Percentiles rank a stretch among this genome's conserved stretches.
These are phyloP conservation scores for Leishmania turanica DNA, from an alignment of 208 protist genomes.

Conservation along the genomic window DNA sequence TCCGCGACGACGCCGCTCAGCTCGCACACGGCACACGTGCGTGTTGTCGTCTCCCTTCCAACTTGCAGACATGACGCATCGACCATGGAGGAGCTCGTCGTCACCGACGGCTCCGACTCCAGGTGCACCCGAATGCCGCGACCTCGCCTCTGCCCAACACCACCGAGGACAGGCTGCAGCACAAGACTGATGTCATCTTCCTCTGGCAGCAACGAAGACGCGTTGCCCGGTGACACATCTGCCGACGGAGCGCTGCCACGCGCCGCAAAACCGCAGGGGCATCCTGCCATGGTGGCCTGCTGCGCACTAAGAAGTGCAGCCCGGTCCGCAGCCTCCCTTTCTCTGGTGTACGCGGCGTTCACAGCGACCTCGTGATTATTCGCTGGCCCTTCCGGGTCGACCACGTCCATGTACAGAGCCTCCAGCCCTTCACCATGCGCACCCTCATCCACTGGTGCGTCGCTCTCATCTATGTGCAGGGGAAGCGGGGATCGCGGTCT, in stretches of 20 bases:
- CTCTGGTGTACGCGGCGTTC: conserved; percentile 18
- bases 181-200: conserved; percentile 10
- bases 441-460: background rate
- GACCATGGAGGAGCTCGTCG: background rate
- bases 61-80: background rate
- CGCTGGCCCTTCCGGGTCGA: background rate
- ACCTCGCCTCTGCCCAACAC: background rate
- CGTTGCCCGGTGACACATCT: background rate
- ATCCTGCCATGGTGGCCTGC: conserved; percentile 9
- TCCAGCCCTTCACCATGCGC: background rate
- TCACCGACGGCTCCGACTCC: background rate
- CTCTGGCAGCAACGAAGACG: background rate
- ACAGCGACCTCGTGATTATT: background rate
- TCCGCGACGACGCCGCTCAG: conserved; percentile 24
- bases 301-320: conserved; percentile 11
- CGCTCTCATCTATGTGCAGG: background rate
- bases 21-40: conserved; percentile 50
- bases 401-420: background rate
- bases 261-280: background rate
- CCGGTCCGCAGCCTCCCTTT: conserved; percentile 2
- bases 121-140: background rate
- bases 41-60: background rate
- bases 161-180: conserved; percentile 22
- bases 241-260: background rate
- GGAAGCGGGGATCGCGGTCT: background rate